A percentile compares a stretch with the other conserved stretches of the same genome.
These are phyloP conservation scores for Paragyromitra xinjiangensis DNA, from an alignment of 495 filamentous ascomycete genomes.

Conservation along the genomic window DNA sequence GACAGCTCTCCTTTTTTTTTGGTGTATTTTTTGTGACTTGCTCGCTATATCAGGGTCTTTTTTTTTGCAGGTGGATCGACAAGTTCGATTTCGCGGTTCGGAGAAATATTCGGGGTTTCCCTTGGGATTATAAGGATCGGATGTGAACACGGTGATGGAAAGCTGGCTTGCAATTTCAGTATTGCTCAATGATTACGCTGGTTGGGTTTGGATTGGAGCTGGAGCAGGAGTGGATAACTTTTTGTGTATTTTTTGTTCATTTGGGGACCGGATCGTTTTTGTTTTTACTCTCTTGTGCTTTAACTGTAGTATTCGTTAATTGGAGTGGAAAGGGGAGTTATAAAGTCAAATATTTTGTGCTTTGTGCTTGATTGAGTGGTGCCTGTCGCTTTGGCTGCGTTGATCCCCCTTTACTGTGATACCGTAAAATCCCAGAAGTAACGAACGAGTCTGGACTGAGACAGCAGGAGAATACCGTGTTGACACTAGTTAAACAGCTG, in stretches of 20 bases:
- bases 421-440: too few species aligned
- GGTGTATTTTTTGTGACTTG: slow-evolving; percentile 29
- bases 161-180: slow-evolving; percentile 18
- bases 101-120: slow-evolving; percentile 41
- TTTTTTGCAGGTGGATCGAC: slow-evolving; percentile 27
- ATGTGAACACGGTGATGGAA: slow-evolving; percentile 49
- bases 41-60: slow-evolving; percentile 30
- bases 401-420: neutral
- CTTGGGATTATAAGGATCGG: slow-evolving; percentile 39
- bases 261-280: slow-evolving; percentile 38
- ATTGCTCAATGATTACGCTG: slow-evolving; percentile 40
- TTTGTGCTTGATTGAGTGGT: neutral
- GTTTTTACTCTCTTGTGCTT: slow-evolving; percentile 24
- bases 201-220: slow-evolving; percentile 19
- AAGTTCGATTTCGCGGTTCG: slow-evolving; percentile 28
- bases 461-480: too few species aligned
- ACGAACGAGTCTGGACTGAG: too few species aligned
- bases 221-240: neutral
- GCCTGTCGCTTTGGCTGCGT: neutral
- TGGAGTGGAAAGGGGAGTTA: slow-evolving; percentile 41
- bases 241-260: slow-evolving; percentile 45
- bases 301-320: slow-evolving; percentile 42
- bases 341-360: slow-evolving; percentile 28
- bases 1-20: slow-evolving; percentile 27
- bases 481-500: too few species aligned